Evolutionary conservation across 495 filamentous ascomycete genomes (phyloP), one percentile per base, ranked within the genome.

Genomic region (Lasiosphaeris hirsuta): DNA sequence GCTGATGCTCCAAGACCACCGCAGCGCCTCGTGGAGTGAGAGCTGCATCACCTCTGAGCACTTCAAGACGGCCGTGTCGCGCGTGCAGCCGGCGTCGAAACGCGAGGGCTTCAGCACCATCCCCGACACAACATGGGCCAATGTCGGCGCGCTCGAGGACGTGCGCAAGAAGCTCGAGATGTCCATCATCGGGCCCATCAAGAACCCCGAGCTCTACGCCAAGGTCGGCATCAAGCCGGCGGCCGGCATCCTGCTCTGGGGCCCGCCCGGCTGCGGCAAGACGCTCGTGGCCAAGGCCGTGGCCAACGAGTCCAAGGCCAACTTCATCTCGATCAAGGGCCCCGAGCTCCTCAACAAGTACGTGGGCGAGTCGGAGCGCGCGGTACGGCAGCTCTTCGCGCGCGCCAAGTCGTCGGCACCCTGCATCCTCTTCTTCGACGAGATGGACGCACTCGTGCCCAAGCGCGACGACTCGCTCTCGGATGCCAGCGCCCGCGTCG

Each of bases 321-420:
- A 96, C 72, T 98, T 98, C 80, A 98, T 98, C 73, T 91, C 89
- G 61, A 90, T 98, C 73, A 96, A 96, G 75, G 94, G 94, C 0
- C 93, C 94, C 3, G 92, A 97, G 64, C 78, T 97, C 3, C 81
- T 95, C 41, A 96, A 96, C 74, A 96, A 96, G 72, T 98, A 90
- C 62, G 92, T 98, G 30, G 94, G 94, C 61, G 94, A 98, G 69
- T 92, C 88, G 15, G 94, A 98, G 70, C 85, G 92, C 14, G 90
- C 94, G 0, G 89, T 98, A 4, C 86, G 94, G 13, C 90, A 96
- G 68, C 89, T 97, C 2, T 98, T 98, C 68, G 83, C 86, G 45
- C 87, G 94, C 11, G 94, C 94, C 9, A 83, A 92, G 23, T 89
- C 88, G 0, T 90, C 85, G 7, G 81, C 94, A 1, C 94, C 94